phyloP scores from a whole-genome alignment of 2,329 filamentous ascomycete genomes.

The Coniella lustricola region DNA sequence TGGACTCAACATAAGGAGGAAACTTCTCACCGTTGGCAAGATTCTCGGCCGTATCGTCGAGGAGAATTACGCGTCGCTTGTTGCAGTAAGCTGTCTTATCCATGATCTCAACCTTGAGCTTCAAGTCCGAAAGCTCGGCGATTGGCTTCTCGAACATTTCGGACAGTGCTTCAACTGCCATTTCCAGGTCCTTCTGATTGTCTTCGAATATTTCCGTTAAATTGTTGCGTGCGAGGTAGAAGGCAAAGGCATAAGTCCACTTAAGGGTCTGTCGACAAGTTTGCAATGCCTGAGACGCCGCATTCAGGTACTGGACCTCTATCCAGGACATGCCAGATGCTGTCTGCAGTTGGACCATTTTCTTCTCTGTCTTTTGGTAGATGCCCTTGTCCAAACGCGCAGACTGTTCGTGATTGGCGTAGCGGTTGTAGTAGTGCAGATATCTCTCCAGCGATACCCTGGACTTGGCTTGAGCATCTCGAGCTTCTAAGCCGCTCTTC shows the following conservation, averaged over 20 bases:
- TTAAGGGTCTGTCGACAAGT: conserved; percentile 97
- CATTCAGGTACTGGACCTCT: conserved; percentile 93
- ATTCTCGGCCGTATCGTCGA: conserved; percentile 90
- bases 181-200: conserved; percentile 95
- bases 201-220: conserved; percentile 96
- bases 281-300: conserved; percentile 87
- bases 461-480: conserved; percentile 86
- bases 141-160: conserved; percentile 99
- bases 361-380: conserved; percentile 93
- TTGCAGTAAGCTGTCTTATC: conserved; percentile 98
- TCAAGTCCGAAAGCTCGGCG: conserved; percentile 73
- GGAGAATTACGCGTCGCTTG: conserved; percentile 78
- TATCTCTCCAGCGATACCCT: conserved; percentile 91
- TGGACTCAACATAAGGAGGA: background rate
- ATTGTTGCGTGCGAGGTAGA: conserved; percentile 94
- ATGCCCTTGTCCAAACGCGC: conserved; percentile 95
- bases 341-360: conserved; percentile 94
- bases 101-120: conserved; percentile 95
- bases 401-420: conserved; percentile 97
- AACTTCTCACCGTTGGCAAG: conserved; percentile 67
- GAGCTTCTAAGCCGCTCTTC: conserved; percentile 83
- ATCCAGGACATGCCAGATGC: conserved; percentile 98
- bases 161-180: conserved; percentile 94
- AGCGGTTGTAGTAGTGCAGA: conserved; percentile 97
- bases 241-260: conserved; percentile 99